A percentile compares a stretch with the other conserved stretches of the same genome.
These are phyloP conservation scores for Teratosphaeria viscida DNA, from an alignment of 2,329 filamentous ascomycete species.

Conservation along the genomic window DNA sequence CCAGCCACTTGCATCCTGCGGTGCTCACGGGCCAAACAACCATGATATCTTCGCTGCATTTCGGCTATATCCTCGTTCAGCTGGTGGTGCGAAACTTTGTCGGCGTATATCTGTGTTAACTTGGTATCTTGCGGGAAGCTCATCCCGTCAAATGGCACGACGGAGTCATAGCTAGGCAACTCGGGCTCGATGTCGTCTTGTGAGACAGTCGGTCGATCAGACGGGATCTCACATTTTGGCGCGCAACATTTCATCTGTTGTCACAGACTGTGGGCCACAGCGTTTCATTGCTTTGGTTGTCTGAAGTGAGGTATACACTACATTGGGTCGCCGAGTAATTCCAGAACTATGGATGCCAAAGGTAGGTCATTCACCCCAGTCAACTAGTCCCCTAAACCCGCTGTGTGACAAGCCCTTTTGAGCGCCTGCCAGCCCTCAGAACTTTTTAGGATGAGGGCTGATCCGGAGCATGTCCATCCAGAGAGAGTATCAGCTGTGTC, in stretches of 20 bases:
- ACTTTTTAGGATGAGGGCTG: neutral
- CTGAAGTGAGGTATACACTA: no score
- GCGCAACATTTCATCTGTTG: no score
- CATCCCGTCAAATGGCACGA: neutral
- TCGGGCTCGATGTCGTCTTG: neutral
- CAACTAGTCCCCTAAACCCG: no score
- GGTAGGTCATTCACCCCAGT: no score
- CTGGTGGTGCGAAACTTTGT: neutral
- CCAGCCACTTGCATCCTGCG: neutral
- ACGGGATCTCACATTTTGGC: neutral
- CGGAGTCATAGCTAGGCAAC: neutral
- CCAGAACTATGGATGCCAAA: no score
- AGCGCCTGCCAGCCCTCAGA: neutral
- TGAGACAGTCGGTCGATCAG: neutral
- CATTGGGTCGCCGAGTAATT: no score
- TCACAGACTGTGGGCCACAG: no score
- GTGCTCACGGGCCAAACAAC: neutral
- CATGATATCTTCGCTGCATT: neutral
- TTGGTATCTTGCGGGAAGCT: neutral
- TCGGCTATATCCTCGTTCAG: neutral
- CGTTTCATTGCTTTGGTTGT: no score
- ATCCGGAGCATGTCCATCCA: neutral
- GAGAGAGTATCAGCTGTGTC: neutral
- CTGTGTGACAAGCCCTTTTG: no score
- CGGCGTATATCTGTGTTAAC: neutral